These are phyloP conservation scores for Rehmannia glutinosa DNA, from an alignment of 257 asterid genomes.

Conservation along the genomic window DNA sequence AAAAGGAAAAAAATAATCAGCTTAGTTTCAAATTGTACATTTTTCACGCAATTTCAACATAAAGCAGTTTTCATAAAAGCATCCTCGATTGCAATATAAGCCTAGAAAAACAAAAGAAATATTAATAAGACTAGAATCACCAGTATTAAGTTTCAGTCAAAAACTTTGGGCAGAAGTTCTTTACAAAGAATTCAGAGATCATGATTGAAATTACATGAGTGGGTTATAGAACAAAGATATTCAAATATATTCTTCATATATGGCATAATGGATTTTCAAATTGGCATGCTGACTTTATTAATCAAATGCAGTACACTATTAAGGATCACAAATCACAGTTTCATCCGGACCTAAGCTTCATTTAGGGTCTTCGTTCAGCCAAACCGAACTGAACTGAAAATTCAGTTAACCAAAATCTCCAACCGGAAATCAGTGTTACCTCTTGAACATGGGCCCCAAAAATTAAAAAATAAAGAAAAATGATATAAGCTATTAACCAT, in stretches of 20 bases:
- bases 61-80: neutral
- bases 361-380: no score
- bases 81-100: neutral
- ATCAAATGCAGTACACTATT: neutral
- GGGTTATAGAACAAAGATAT: neutral
- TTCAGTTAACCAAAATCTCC: no score
- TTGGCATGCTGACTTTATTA: neutral
- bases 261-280: neutral
- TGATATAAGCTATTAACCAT: no score
- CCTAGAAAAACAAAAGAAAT: neutral
- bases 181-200: neutral
- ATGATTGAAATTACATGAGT: neutral
- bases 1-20: neutral
- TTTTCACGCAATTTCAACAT: neutral
- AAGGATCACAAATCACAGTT: conserved; percentile 1
- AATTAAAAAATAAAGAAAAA: no score
- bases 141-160: neutral
- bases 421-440: no score
- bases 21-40: neutral
- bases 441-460: no score
- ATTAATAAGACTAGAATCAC: neutral
- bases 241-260: neutral
- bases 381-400: no score
- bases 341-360: no score
- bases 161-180: neutral